Evolutionary conservation across 352 stramenopile genomes (phyloP), one percentile per base, ranked within the genome.

Genomic region (Globisporangium viniferum): DNA sequence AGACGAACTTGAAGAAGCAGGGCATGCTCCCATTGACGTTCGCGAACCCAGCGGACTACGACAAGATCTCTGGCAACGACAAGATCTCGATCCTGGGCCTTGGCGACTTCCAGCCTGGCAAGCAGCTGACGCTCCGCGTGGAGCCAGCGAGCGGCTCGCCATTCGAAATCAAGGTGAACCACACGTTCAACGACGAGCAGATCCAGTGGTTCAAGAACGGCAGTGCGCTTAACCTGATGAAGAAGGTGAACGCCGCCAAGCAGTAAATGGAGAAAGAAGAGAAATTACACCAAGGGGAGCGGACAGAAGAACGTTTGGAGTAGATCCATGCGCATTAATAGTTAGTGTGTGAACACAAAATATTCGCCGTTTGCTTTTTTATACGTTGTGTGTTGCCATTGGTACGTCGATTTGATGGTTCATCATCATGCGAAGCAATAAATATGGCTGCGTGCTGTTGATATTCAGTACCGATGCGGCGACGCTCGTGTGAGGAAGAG

Each of bases 1-100:
- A 98, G 82, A 98, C 93, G 36, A 98, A 98, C 83, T 76, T 98
- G 74, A 98, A 98, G 90, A 98, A 98, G 89, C 93, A 98, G 79
- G 93, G 93, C 72, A 97, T 98, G 91, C 86, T 98, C 15, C 89
- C 92, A 48, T 80, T 98, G 63, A 97, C 88, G 63, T 98, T 98
- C 74, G 90, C 86, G 29, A 91, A 97, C 86, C 90, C 91, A 56
- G 77, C 82, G 18, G 93, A 98, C 84, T 98, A 98, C 74, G 91
- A 97, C 79, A 89, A 90, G 77, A 97, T 98, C 75, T 90, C 80
- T 46, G 93, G 92, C 62, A 94, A 92, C 68, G 91, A 97, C 86
- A 96, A 94, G 84, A 81, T 98, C 62, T 88, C 88, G 70, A 98
- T 98, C 66, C 41, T 97, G 36, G 92, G 93, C 56, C 76, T 98